Percentiles rank a stretch among this genome's conserved stretches.
Evolutionary conservation across 2,329 filamentous ascomycete species (phyloP).

Genomic region (Fusarium phyllophilum): DNA sequence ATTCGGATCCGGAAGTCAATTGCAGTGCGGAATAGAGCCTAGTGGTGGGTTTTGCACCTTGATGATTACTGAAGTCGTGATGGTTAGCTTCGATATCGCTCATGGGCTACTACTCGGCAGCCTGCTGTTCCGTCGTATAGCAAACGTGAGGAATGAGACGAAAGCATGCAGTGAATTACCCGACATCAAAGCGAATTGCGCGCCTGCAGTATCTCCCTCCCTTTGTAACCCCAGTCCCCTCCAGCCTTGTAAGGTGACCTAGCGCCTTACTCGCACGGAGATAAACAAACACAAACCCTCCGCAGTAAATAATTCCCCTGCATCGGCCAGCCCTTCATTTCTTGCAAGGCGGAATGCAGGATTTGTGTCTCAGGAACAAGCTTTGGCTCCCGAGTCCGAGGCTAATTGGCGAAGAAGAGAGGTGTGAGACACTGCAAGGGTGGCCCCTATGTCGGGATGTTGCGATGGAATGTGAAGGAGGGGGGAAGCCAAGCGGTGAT

Average conservation of each 20-base stretch:
- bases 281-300: background rate
- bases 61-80: background rate
- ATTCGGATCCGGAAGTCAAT: background rate
- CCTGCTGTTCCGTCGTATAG: background rate
- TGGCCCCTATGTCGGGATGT: background rate
- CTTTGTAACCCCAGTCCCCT: background rate
- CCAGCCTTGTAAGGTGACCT: background rate
- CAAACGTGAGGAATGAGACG: background rate
- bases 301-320: background rate
- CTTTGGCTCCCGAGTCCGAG: background rate
- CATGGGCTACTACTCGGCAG: background rate
- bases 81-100: background rate
- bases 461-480: background rate
- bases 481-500: background rate
- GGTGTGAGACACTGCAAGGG: conserved; percentile 3
- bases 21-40: background rate
- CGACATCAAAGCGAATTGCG: background rate
- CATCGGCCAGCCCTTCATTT: background rate
- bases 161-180: background rate
- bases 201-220: background rate
- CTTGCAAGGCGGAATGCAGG: background rate
- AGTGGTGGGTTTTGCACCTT: background rate
- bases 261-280: background rate
- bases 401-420: background rate
- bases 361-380: background rate